Evolutionary conservation across 495 filamentous ascomycete species (phyloP), one percentile per base, ranked within the genome.

Genomic region (Lasiosphaeria miniovina): DNA sequence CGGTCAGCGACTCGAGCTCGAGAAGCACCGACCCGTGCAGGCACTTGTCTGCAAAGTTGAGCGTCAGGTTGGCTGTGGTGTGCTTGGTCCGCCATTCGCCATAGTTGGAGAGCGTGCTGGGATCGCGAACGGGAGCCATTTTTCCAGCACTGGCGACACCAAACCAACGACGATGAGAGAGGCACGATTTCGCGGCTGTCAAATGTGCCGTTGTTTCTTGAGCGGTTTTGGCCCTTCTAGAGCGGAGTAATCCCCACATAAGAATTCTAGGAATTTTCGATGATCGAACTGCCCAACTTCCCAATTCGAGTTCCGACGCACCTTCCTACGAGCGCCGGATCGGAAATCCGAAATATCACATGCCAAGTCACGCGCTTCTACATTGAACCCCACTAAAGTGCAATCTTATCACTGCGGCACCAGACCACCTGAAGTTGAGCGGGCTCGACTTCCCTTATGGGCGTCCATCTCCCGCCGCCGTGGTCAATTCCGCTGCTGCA

Each of bases 21-120:
- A 97, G 77, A 32, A 84, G 71, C 6, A 95, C 91, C 59, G 84
- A 88, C 7, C 93, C 93, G 34, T 77, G 79, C 41, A 98, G 80
- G 57, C 81, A 78, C 71, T 88, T 86, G 66, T 83, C 81, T 52
- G 86, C 82, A 69, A 97, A 98, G 59, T 93, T 84, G 61, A 98
- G 87, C 50, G 82, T 84, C 59, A 96, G 81, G 69, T 89, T 85
- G 43, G 89, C 88, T 10, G 81, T 85, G 10, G 90, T 90, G 72
- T 96, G 90, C 61, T 81, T 88, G 31, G 90, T 96, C 24, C 80
- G 71, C 82, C 90, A 96, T 50, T 86, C 83, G 71, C 88, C 84
- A 75, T 96, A 95, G 75, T 98, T 98, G 68, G 90, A 89, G 15
- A 94, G 77, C 33, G 93, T 96, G 69, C 93, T 96, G 12, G 93